Percentiles rank a stretch among this genome's conserved stretches.
Evolutionary conservation across 2,329 filamentous ascomycete genomes (phyloP).

Genomic region (Penicillium sp.): DNA sequence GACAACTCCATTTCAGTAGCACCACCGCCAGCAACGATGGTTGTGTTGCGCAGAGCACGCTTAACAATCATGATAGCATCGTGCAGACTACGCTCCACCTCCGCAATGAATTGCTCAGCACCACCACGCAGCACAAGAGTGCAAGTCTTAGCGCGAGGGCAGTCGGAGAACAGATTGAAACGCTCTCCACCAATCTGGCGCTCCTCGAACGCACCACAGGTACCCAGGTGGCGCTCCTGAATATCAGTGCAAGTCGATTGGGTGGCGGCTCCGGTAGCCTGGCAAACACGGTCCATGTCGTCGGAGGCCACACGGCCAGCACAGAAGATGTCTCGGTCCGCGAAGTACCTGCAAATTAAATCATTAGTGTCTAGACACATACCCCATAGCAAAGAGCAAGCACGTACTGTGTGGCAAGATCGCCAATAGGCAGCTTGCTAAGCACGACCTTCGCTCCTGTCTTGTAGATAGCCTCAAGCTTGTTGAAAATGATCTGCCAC

Average conservation of each 20-base stretch:
- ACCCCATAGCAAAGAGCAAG: not conserved
- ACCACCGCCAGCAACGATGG: slow-evolving; percentile 92
- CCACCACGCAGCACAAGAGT: slow-evolving; percentile 92
- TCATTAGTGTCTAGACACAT: not conserved
- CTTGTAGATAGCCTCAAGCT: slow-evolving; percentile 90
- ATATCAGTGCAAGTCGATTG: slow-evolving; percentile 98
- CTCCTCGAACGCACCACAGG: slow-evolving; percentile 88
- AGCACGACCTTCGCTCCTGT: slow-evolving; percentile 97
- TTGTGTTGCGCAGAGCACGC: slow-evolving; percentile 90
- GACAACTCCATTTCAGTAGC: slow-evolving; percentile 96
- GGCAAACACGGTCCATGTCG: slow-evolving; percentile 93
- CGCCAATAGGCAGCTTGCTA: slow-evolving; percentile 94
- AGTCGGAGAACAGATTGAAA: slow-evolving; percentile 98
- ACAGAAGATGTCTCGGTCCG: slow-evolving; percentile 97
- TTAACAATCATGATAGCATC: slow-evolving; percentile 99
- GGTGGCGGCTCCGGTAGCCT: slow-evolving; percentile 85
- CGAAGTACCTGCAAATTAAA: slow-evolving; percentile 64
- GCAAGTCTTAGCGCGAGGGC: slow-evolving; percentile 93
- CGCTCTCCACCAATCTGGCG: slow-evolving; percentile 95
- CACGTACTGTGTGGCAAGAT: slow-evolving; percentile 81
- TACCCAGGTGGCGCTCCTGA: slow-evolving; percentile 80
- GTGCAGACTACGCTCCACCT: slow-evolving; percentile 95
- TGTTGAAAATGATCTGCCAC: slow-evolving; percentile 99
- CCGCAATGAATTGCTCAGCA: slow-evolving; percentile 98
- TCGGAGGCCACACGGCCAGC: slow-evolving; percentile 87